Evolutionary conservation across 1,284 basidiomycete genomes (phyloP).

Genomic region (Cutaneotrichosporon sp.): DNA sequence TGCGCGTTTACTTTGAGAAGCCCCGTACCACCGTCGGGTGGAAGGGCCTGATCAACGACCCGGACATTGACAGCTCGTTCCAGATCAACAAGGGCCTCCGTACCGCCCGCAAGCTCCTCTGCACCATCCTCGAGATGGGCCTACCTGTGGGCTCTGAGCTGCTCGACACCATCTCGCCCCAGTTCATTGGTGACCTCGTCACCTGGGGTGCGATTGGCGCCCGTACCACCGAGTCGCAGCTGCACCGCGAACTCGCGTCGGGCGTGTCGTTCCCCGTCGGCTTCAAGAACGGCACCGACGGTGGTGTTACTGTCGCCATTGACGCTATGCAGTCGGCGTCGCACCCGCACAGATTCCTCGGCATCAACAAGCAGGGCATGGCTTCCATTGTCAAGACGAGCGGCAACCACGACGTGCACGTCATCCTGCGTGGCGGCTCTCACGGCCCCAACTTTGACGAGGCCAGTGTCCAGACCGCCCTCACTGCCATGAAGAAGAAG

Average conservation of each 20-base stretch:
- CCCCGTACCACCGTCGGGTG: constrained; percentile 74
- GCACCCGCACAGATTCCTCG: constrained; percentile 95
- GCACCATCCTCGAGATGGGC: constrained; percentile 81
- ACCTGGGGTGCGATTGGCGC: constrained; percentile 98
- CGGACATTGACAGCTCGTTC: constrained; percentile 52
- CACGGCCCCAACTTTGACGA: constrained; percentile 71
- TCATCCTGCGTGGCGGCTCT: constrained; percentile 87
- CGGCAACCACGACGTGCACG: constrained; percentile 87
- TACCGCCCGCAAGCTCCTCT: constrained; percentile 81
- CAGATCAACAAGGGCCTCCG: constrained; percentile 94
- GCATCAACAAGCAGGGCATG: constrained; percentile 89
- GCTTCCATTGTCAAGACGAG: constrained; percentile 94
- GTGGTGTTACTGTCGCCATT: constrained; percentile 75
- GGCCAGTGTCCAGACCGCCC: constrained; percentile 72
- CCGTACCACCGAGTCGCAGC: constrained; percentile 92
- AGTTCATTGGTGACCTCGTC: constrained; percentile 94
- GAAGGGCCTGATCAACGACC: constrained; percentile 92
- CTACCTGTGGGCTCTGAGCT: constrained; percentile 86
- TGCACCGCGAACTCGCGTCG: constrained; percentile 67
- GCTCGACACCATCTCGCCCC: constrained; percentile 64
- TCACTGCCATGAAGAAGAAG: constrained; percentile 67
- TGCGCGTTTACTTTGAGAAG: constrained; percentile 86
- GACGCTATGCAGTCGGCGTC: constrained; percentile 94
- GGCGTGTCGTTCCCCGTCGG: constrained; percentile 57
- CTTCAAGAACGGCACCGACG: constrained; percentile 99